Evolutionary conservation across 768 basidiomycete genomes (phyloP), one percentile per base, ranked within the genome.

Genomic region (Boletellus emodensis): DNA sequence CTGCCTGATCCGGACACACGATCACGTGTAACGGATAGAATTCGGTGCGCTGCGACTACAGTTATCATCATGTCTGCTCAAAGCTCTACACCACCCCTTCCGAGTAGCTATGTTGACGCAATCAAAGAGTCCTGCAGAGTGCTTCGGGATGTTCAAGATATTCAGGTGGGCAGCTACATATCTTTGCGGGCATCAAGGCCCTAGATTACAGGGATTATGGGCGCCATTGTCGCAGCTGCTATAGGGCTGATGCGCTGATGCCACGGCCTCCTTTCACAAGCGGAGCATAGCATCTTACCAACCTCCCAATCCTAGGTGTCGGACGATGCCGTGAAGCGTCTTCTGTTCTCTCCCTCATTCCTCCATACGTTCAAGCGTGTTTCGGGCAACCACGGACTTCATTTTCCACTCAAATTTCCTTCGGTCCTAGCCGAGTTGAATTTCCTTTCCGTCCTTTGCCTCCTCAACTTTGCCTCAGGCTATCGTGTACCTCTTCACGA

Each of bases 381-480:
- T 3, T 83, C 83, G 8, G 60, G 67, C 14, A 67, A 75, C 15
- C 88, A 92, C 67, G 90, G 90, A 26, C 73, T 91, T 44, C 72
- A 79, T 6, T 73, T 94, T 50, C 92, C 92, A 2, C 78, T 95
- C 44, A 83, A 84, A 3, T 95, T 94, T 58, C 73, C 86, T 34
- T 85, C 86, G 0, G 67, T 76, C 17, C 69, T 81, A 5, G 80
- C 85, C 38, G 92, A 95, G 68, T 73, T 95, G 51, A 94, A 92
- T 65, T 72, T 94, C 26, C 71, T 94, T n/a, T 82, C 84, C 40
- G 67, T 89, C 8, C 79, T 93, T 37, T 82, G 84, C 3, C 75
- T 93, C 14, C 76, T 95, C 32, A 93, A 93, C 65, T 90, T 94
- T 64, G 87, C 79, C 5, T 89, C 87, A 1, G 88, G 87, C 33